Evolutionary conservation across 164 flowering plant genomes (phyloP).

Genomic region (Annona cherimola): DNA sequence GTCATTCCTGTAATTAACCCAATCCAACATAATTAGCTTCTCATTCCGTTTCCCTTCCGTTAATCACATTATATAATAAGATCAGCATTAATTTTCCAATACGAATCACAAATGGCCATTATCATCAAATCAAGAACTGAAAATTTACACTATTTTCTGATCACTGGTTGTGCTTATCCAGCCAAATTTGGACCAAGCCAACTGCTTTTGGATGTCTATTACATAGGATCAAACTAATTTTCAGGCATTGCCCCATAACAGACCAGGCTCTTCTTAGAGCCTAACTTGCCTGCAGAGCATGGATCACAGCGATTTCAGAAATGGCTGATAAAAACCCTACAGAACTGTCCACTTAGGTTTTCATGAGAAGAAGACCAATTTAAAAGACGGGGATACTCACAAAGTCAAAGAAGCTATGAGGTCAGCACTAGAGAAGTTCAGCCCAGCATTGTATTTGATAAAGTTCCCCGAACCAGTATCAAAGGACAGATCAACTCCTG

Average conservation of each 20-base stretch:
- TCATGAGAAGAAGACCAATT: neutral
- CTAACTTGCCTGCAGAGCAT: too few species aligned
- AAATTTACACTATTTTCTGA: too few species aligned
- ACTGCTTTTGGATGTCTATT: too few species aligned
- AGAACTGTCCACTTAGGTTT: neutral
- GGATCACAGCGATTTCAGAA: neutral
- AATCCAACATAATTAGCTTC: neutral
- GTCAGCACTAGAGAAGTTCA: slow-evolving; percentile 47
- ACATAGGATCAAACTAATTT: too few species aligned
- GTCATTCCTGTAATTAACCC: slow-evolving; percentile 45
- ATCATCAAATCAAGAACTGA: too few species aligned
- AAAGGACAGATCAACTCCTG: slow-evolving; percentile 63
- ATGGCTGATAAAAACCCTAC: neutral
- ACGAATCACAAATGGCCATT: too few species aligned
- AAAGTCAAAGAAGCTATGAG: slow-evolving; percentile 58
- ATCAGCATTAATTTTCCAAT: too few species aligned
- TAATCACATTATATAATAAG: too few species aligned
- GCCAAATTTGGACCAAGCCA: neutral
- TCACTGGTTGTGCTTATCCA: neutral
- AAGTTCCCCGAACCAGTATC: slow-evolving; percentile 63
- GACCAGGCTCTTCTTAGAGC: neutral
- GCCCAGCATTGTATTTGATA: slow-evolving; percentile 55
- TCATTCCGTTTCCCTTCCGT: neutral
- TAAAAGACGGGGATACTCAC: slow-evolving; percentile 36
- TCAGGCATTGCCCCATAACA: neutral